Conservation (phyloP, 441 rosid genomes). For the Adansonia rubrostipa region DNA sequence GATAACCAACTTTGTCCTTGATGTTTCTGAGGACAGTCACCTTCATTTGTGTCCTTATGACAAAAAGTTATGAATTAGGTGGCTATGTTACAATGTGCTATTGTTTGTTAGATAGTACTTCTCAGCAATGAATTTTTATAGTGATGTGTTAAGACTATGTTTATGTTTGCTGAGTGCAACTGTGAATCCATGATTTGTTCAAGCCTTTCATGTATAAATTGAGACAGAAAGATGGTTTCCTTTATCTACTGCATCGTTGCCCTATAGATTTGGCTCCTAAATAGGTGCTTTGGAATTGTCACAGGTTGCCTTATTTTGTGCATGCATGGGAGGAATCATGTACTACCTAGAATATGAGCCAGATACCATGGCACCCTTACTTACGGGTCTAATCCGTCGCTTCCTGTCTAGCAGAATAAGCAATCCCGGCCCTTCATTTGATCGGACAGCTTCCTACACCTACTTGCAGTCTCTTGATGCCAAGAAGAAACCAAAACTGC, state of each 20-base stretch:
- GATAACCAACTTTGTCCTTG: not conserved
- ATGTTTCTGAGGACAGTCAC: not conserved
- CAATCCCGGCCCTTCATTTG: conserved; percentile 64
- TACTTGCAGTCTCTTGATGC: conserved; percentile 76
- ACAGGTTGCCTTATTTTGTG: conserved; percentile 94
- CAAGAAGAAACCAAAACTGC: conserved; percentile 56
- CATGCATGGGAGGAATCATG: conserved; percentile 99
- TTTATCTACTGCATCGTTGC: not conserved
- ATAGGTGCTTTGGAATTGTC: conserved; percentile 21
- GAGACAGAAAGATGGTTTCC: conserved; percentile 7
- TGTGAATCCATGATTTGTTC: not conserved
- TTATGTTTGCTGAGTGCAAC: not conserved
- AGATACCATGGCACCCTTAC: conserved; percentile 93
- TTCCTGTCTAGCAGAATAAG: conserved; percentile 95
- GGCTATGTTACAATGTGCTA: not conserved
- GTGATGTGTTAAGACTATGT: not conserved
- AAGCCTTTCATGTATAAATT: not conserved
- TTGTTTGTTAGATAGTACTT: not conserved
- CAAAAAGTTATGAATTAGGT: not conserved
- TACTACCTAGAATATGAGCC: conserved; percentile 94
- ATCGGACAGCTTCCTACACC: conserved; percentile 64
- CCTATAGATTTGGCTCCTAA: not conserved
- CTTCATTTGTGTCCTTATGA: conserved; percentile 3
- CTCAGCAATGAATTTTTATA: not conserved
- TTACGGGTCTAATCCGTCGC: conserved; percentile 85